Conservation (phyloP, 2,329 filamentous ascomycete species). For the Orbilia blumenaviensis region DNA sequence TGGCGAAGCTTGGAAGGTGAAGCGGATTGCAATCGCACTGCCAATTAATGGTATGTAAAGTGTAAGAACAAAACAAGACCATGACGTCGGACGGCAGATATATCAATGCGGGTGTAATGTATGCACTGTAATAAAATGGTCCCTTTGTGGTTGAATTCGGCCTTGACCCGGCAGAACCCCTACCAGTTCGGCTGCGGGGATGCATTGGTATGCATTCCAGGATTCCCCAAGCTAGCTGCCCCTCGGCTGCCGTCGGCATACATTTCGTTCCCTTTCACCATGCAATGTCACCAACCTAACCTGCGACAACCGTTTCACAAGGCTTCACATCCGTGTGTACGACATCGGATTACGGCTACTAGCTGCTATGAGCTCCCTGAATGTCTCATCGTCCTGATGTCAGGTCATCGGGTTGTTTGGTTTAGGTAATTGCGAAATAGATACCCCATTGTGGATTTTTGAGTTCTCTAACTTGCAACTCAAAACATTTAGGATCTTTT, state of each 20-base stretch:
- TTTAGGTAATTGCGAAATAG: neutral
- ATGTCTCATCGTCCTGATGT: neutral
- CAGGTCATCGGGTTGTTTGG: neutral
- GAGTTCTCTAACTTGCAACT: too few relatives aligned
- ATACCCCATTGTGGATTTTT: too few relatives aligned
- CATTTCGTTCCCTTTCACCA: neutral
- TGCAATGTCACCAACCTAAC: neutral
- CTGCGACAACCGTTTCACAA: neutral
- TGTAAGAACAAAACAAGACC: neutral
- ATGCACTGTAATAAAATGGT: too few relatives aligned
- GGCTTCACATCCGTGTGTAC: too few relatives aligned
- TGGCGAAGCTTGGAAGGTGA: too few relatives aligned
- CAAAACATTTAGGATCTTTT: too few relatives aligned
- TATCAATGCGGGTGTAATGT: neutral
- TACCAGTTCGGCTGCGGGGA: neutral
- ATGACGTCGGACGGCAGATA: neutral
- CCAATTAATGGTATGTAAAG: neutral
- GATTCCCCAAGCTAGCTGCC: neutral
- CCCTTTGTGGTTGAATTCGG: neutral
- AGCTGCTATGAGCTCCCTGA: neutral
- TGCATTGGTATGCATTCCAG: neutral
- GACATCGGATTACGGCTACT: neutral
- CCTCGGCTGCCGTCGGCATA: conserved; percentile 48
- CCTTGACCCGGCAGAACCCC: neutral
- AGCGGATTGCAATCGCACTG: too few relatives aligned